Percentiles rank a stretch among this genome's conserved stretches.
These are phyloP conservation scores for Lactarius trivialis DNA, from an alignment of 768 basidiomycete species.

Conservation along the genomic window DNA sequence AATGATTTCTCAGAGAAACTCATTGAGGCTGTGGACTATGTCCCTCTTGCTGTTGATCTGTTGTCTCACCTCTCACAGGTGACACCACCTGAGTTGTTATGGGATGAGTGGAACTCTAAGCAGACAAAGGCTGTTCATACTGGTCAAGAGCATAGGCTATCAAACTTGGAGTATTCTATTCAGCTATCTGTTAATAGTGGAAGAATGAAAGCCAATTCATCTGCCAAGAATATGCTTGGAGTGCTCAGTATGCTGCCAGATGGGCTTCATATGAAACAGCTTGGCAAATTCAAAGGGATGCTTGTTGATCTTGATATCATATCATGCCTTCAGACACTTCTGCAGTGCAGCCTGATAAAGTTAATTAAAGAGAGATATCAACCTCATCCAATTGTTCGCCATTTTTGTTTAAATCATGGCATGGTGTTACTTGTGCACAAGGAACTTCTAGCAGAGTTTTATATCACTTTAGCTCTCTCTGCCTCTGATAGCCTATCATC, in stretches of 20 bases:
- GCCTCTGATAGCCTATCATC: no score
- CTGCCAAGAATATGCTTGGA: neutral
- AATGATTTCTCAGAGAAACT: neutral
- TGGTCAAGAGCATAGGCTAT: neutral
- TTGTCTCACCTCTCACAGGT: neutral
- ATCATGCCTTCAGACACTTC: neutral
- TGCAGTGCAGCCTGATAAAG: neutral
- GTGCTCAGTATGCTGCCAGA: neutral
- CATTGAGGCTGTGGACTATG: neutral
- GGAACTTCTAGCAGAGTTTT: neutral
- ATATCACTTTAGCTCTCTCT: neutral
- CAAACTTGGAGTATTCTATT: neutral
- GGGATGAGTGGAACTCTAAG: neutral
- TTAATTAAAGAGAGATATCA: neutral
- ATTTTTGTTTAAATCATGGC: neutral
- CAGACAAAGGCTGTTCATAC: neutral
- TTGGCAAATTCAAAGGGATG: neutral
- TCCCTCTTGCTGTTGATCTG: neutral
- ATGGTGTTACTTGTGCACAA: neutral
- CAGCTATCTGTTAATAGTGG: neutral
- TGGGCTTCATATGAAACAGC: neutral
- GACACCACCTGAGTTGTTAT: neutral
- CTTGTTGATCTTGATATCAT: neutral
- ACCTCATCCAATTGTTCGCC: neutral
- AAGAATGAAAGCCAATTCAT: neutral